A percentile compares a stretch with the other conserved stretches of the same genome.
Evolutionary conservation across 108 stramenopile genomes (phyloP).

Genomic region (Conticribra guillardii): DNA sequence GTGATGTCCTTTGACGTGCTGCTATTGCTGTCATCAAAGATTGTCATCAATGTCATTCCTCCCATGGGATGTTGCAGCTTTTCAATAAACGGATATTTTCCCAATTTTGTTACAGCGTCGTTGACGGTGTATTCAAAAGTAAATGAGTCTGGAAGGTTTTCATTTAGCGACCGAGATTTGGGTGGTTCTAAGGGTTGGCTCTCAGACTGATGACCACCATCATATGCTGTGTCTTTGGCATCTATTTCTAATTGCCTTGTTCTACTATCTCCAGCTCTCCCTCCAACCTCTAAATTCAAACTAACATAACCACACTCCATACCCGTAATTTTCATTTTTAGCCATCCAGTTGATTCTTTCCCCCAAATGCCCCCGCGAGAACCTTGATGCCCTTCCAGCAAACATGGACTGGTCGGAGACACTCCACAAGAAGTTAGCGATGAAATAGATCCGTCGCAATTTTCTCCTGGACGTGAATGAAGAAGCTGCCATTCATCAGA

Average conservation of each 20-base stretch:
- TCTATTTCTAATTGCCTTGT: not conserved
- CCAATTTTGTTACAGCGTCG: slow-evolving; percentile 54
- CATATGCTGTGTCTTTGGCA: no score
- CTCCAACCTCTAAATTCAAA: slow-evolving; percentile 62
- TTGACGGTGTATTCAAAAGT: slow-evolving; percentile 74
- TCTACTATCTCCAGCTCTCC: not conserved
- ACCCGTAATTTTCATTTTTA: slow-evolving; percentile 58
- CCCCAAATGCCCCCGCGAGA: slow-evolving; percentile 68
- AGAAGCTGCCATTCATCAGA: slow-evolving; percentile 74
- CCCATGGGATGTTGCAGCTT: slow-evolving; percentile 33
- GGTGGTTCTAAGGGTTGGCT: no score
- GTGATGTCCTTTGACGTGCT: slow-evolving; percentile 60
- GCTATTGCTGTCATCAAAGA: slow-evolving; percentile 67
- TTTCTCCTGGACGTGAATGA: slow-evolving; percentile 54
- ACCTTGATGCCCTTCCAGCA: slow-evolving; percentile 77
- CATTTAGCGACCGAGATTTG: slow-evolving; percentile 17
- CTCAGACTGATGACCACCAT: no score
- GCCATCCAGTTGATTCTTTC: slow-evolving; percentile 74
- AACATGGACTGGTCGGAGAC: slow-evolving; percentile 48
- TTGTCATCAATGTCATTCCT: slow-evolving; percentile 42
- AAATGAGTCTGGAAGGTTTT: slow-evolving; percentile 63
- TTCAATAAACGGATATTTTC: slow-evolving; percentile 50
- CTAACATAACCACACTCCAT: slow-evolving; percentile 76
- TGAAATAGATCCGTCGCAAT: slow-evolving; percentile 78
- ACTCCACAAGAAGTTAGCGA: slow-evolving; percentile 51